Base-by-base conservation (phyloP, 2,329 filamentous ascomycete species). In the Myriosclerotinia scirpicola region DNA sequence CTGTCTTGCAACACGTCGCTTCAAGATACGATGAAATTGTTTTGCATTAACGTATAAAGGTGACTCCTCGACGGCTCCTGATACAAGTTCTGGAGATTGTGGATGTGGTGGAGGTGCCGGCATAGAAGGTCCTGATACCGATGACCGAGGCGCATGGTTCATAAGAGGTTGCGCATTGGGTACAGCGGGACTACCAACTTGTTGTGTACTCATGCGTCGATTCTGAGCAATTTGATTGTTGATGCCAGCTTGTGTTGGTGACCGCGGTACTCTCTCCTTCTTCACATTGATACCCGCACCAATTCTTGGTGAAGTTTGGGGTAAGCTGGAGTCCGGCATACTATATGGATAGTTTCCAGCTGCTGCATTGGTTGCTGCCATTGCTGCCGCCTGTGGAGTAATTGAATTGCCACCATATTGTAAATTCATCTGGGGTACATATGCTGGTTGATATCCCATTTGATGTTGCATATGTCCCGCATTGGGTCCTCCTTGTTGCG, bases 41-140 rank as follows among this genome's bases (percentile, higher is more conserved):
- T 99, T 99, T 6, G 95, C 95, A 75, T 99, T 99, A 75, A 99
- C 95, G 73, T 99, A 99, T 0, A 99, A 82, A 0, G 95, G 95
- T 0, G 94, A 94, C 76, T 99, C 95, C 77, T 98, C 95, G 5
- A 88, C 87, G 17, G 85, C 85, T 3, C 82, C 83, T 9, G 89
- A 82, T 1, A 90, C 85, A 73, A 95, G 87, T 76, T 97, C 93
- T 9, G 92, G 91, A 0, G 92, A 94, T 69, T 91, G 88, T 4
- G 87, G 85, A 55, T 86, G 85, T 70, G 85, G 82, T 75, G 90
- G 89, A 12, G 86, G 81, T 12, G 84, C 79, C 81, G 87, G 86
- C 56, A 87, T 82, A 38, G 84, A 79, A 81, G 87, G 86, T 56
- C 87, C 82, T 38, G 88, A 87, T 68, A 87, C 84, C 2, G 81